These are phyloP conservation scores for Clonostachys rosea DNA, from an alignment of 2,329 filamentous ascomycete species.

Conservation along the genomic window DNA sequence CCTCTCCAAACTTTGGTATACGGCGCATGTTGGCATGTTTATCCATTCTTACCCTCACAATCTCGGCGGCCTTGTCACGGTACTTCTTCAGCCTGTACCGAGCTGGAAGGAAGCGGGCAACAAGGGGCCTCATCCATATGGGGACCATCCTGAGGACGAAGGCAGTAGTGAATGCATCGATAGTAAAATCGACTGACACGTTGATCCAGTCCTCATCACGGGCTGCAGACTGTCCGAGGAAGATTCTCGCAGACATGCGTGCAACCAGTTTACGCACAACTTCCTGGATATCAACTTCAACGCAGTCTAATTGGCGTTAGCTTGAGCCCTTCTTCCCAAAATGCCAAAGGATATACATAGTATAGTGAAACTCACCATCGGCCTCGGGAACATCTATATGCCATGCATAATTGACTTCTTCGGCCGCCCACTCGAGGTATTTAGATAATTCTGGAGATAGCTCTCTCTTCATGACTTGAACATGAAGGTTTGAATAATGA, in stretches of 20 bases:
- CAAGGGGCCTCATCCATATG: slow-evolving; percentile 1
- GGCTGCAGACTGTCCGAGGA: slow-evolving; percentile 18
- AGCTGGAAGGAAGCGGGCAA: slow-evolving; percentile 3
- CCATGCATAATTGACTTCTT: slow-evolving; percentile 1
- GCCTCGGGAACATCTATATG: not conserved
- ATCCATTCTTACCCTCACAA: not conserved
- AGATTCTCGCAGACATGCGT: slow-evolving; percentile 16
- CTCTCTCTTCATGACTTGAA: slow-evolving; percentile 1
- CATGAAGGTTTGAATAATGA: slow-evolving; percentile 1
- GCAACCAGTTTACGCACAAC: slow-evolving; percentile 9
- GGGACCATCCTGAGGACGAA: slow-evolving; percentile 6
- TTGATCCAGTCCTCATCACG: slow-evolving; percentile 18
- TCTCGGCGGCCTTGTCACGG: not conserved
- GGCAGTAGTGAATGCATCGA: slow-evolving; percentile 6
- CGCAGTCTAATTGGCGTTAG: not conserved
- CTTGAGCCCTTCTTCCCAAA: not conserved
- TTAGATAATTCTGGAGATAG: slow-evolving; percentile 1
- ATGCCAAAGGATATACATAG: no score
- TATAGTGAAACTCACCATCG: not conserved
- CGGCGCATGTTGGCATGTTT: not conserved
- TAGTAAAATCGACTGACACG: slow-evolving; percentile 16
- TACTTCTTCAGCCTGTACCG: not conserved
- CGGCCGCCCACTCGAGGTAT: not conserved
- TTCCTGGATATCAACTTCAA: slow-evolving; percentile 1
- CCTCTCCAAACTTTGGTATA: not conserved